A percentile compares a stretch with the other conserved stretches of the same genome.
phyloP scores from a whole-genome alignment of 1,284 basidiomycete species.

The Marasmius oreades region DNA sequence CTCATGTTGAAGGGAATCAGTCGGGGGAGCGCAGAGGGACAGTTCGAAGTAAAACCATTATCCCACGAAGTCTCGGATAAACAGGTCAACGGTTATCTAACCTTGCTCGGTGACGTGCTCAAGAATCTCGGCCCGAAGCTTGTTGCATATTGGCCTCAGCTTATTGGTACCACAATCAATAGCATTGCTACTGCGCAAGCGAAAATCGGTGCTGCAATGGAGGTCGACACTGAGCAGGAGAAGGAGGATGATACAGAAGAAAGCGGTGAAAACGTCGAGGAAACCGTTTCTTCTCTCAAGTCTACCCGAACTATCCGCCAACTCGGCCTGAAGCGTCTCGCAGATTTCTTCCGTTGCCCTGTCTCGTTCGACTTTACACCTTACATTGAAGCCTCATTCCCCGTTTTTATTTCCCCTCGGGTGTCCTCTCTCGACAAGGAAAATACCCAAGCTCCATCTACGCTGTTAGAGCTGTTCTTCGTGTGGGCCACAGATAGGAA shows the following conservation, averaged over 20 bases:
- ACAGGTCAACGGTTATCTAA: slow-evolving; percentile 82
- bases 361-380: slow-evolving; percentile 72
- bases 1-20: slow-evolving; percentile 87
- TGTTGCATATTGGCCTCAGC: slow-evolving; percentile 64
- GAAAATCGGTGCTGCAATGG: slow-evolving; percentile 33
- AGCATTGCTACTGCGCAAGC: slow-evolving; percentile 65
- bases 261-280: slow-evolving; percentile 34
- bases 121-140: slow-evolving; percentile 77
- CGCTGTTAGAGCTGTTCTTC: slow-evolving; percentile 84
- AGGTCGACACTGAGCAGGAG: slow-evolving; percentile 22
- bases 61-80: slow-evolving; percentile 47
- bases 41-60: slow-evolving; percentile 28
- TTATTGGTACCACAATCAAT: slow-evolving; percentile 67
- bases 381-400: slow-evolving; percentile 70
- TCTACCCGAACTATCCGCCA: slow-evolving; percentile 68
- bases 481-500: slow-evolving; percentile 69
- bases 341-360: slow-evolving; percentile 82
- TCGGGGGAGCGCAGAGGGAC: slow-evolving; percentile 26
- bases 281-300: slow-evolving; percentile 28
- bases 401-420: slow-evolving; percentile 79
- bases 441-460: slow-evolving; percentile 91
- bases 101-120: slow-evolving; percentile 81
- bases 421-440: slow-evolving; percentile 75
- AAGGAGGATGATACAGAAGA: slow-evolving; percentile 34
- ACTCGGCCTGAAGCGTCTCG: slow-evolving; percentile 81